A percentile compares a stretch with the other conserved stretches of the same genome.
Conservation (phyloP, 2,329 filamentous ascomycete species). For the Boeremia lycopersici region DNA sequence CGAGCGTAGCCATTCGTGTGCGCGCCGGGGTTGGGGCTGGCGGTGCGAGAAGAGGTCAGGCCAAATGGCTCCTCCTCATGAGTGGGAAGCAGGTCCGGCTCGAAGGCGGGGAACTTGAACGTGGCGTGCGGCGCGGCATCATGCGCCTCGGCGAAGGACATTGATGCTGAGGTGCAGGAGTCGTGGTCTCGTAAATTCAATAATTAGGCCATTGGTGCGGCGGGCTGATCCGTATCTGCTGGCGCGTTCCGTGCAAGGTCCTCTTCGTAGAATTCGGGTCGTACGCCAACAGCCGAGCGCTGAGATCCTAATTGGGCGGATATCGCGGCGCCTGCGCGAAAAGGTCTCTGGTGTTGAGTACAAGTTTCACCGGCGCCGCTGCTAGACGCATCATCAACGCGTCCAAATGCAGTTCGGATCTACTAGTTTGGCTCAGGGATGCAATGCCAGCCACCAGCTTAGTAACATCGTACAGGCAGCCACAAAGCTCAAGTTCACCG, state of each 20-base stretch:
- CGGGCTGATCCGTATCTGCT: conserved; percentile 10
- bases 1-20: conserved; percentile 39
- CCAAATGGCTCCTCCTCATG: conserved; percentile 46
- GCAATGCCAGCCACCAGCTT: conserved; percentile 18
- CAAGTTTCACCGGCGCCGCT: conserved; percentile 25
- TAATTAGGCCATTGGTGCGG: conserved; percentile 41
- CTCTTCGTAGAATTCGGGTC: neutral
- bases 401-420: conserved; percentile 32
- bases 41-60: conserved; percentile 40
- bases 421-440: conserved; percentile 24
- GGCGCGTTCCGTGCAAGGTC: conserved; percentile 6
- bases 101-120: conserved; percentile 55
- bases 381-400: conserved; percentile 26
- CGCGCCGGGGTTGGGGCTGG: conserved; percentile 36
- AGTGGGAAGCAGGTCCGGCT: conserved; percentile 49
- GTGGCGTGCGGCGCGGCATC: conserved; percentile 43
- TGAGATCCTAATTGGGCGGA: neutral
- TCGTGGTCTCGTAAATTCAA: conserved; percentile 22
- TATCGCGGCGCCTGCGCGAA: conserved; percentile 10
- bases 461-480: neutral
- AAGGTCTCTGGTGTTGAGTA: conserved; percentile 19
- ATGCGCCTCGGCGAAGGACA: conserved; percentile 37
- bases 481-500: neutral
- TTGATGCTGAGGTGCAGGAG: conserved; percentile 28
- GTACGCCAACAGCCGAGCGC: conserved; percentile 3